Base-by-base conservation (phyloP, 441 rosid genomes). In the Gossypium schwendimanii region DNA sequence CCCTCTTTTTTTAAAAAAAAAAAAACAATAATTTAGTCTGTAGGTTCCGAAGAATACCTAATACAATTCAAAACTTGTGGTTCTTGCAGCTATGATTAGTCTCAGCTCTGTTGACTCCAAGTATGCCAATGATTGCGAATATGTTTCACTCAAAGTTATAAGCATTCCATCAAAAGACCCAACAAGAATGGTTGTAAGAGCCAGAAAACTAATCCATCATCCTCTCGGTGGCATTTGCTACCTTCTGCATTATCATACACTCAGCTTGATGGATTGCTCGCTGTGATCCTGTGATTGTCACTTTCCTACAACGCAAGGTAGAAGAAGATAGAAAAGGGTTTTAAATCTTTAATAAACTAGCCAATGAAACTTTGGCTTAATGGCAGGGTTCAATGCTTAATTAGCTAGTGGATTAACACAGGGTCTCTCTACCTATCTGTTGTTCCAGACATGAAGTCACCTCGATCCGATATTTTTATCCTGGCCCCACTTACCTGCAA, bases 381-480 rank as follows among this genome's bases (percentile, higher is more conserved):
- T 36, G 41, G 41, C 41, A 36, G 41, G 10, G 10, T 36, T 36
- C 41, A 36, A 36, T 36, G 41, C 10, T 36, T 50, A 18, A 4
- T 50, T 50, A 15, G 55, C 55, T 50, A 50, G 55, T 50, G 15
- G 21, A 50, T 50, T 50, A 50, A 50, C 21, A 15, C 21, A 15
- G 18, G 0, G 7, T 26, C 57, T 44, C 23, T 6, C 28, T 85
- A 91, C 98, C 98, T 90, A 73, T 92, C 93, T 36, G 77, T 84
- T 45, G 99, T 93, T 81, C 98, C 99, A 61, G 99, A 81, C 80
- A 95, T 78, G 87, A 91, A 95, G 81, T 95, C 99, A 0, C 99
- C 99, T 80, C 95, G 77, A 70, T 96, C 99, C 18, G 99, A 96
- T 82, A 96, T 88, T 79, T 96, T 96, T 71, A 96, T 85, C 82